A percentile compares a stretch with the other conserved stretches of the same genome.
Conservation (phyloP, 768 basidiomycete genomes). For the Kwoniella mangroviensis region DNA sequence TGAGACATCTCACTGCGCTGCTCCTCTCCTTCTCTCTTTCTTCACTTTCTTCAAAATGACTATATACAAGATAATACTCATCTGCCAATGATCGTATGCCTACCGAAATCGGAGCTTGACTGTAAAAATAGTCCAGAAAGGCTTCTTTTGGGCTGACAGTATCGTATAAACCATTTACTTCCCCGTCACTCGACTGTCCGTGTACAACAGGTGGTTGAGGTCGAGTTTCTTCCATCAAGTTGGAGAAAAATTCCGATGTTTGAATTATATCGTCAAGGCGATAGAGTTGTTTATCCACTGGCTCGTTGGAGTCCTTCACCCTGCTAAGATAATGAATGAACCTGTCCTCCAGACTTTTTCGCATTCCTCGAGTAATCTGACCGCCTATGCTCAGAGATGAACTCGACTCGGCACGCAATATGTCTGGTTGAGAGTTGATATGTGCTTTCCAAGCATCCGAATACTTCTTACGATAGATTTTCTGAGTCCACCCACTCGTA, state of each 20-base stretch:
- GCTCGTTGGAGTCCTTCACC: neutral
- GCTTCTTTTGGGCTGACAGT: neutral
- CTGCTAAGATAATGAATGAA: neutral
- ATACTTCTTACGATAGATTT: neutral
- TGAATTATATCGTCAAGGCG: neutral
- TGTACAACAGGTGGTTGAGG: neutral
- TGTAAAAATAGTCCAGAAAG: neutral
- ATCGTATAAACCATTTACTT: neutral
- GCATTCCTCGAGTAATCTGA: neutral
- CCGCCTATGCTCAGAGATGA: too few relatives aligned
- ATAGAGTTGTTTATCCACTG: neutral
- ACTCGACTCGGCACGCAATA: too few relatives aligned
- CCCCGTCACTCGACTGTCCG: neutral
- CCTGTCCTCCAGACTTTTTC: neutral
- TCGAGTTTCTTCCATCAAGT: neutral
- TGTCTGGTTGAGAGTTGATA: too few relatives aligned
- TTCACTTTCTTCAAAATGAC: neutral
- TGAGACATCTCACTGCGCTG: too few relatives aligned
- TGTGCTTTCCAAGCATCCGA: neutral
- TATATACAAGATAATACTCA: neutral
- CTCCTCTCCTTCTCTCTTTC: too few relatives aligned
- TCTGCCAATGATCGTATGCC: neutral
- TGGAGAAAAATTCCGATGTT: neutral
- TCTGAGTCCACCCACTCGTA: neutral
- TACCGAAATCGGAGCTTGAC: neutral